Base-by-base conservation (phyloP, 345 rosid genomes). In the Syzygium jambos region DNA sequence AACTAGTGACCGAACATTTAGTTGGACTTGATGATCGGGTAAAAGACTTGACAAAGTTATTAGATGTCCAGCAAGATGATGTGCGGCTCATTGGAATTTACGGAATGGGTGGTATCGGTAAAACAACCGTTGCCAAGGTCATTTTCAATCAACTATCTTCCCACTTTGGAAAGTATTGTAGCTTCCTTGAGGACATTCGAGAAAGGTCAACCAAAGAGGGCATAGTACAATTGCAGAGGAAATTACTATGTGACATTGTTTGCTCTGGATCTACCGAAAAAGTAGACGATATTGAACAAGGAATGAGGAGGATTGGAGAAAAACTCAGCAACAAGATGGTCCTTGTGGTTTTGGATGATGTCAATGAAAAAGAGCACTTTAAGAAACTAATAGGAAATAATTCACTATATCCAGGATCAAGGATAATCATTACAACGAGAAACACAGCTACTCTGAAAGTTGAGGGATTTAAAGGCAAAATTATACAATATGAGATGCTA, bases 261-360 rank as follows among this genome's bases (percentile, higher is more conserved):
- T 0, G 0, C 5, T 11, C 16, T 59, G 11, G 15, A 0, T 27
- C 8, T 11, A 7, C 13, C 0, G 16, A 0, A 23, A 3, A 25
- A 59, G 0, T 59, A 0, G 3, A 27, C 0, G 30, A 27, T 27
- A 59, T 29, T 27, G 65, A 59, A 27, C 7, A 27, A 59, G 65
- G 16, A 59, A 27, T 59, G 65, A 4, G 30, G 65, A 25, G 30
- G 30, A 59, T 59, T 27, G 16, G 16, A 27, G 65, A 5, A 11
- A 59, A 7, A 27, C 29, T 59, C 2, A 0, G 16, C 65, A 25
- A 11, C 5, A 12, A 59, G 7, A 59, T 4, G 0, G 0, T 59
- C 30, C 65, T 59, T 5, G 2, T 59, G 4, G 68, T 59, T 59
- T 3, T 59, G 0, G 65, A 59, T 59, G 65, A 59, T 59, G 30